Evolutionary conservation across 1,139 yeast genomes (phyloP).

Genomic region (Debaryomyces singareniensis): DNA sequence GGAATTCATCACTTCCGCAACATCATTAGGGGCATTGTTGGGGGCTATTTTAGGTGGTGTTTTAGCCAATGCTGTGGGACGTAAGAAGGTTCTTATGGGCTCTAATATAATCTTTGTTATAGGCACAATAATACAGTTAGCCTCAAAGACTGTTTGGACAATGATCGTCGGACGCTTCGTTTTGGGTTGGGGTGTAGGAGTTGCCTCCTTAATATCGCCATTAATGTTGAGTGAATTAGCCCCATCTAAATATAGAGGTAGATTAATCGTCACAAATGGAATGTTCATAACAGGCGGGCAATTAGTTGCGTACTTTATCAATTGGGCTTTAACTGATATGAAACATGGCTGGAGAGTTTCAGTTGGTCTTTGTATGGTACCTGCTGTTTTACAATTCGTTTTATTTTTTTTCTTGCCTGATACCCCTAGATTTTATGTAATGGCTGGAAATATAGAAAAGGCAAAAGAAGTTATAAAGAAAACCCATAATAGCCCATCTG

Average conservation of each 20-base stretch:
- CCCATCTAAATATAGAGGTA: slow-evolving; percentile 86
- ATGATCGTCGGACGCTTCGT: slow-evolving; percentile 88
- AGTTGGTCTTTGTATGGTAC: slow-evolving; percentile 85
- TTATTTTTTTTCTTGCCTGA: slow-evolving; percentile 87
- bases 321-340: slow-evolving; percentile 76
- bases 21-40: slow-evolving; percentile 84
- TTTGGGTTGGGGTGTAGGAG: slow-evolving; percentile 95
- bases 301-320: slow-evolving; percentile 83
- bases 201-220: slow-evolving; percentile 88
- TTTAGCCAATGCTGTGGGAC: slow-evolving; percentile 73
- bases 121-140: slow-evolving; percentile 81
- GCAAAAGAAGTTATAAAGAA: slow-evolving; percentile 62
- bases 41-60: slow-evolving; percentile 76
- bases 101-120: slow-evolving; percentile 74
- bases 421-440: slow-evolving; percentile 84
- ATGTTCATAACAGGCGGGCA: slow-evolving; percentile 87
- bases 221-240: slow-evolving; percentile 87
- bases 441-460: slow-evolving; percentile 54
- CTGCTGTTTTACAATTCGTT: slow-evolving; percentile 72
- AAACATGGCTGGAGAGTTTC: slow-evolving; percentile 88
- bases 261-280: slow-evolving; percentile 65
- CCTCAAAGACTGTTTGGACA: slow-evolving; percentile 75
- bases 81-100: slow-evolving; percentile 72
- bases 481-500: slow-evolving; percentile 53
- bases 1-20: slow-evolving; percentile 90